Conservation (phyloP, 129 eudicot genomes). For the sunflower (Helianthus annuus) region HanXRQr2.0-SUNRISE NC_035445.2:49976469-49976968, state of each 20-base stretch:
- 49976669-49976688: conserved; percentile 63
- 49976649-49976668: conserved; percentile 59
- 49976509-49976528: conserved; percentile 44
- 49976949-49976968: conserved; percentile 66
- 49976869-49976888: conserved; percentile 68
- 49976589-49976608: conserved; percentile 42
- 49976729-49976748: conserved; percentile 62
- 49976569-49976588: conserved; percentile 41
- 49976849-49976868: conserved; percentile 75
- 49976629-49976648: conserved; percentile 45
- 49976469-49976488: conserved; percentile 77
- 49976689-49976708: conserved; percentile 34
- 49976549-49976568: conserved; percentile 36
- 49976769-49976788: conserved; percentile 68
- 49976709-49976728: conserved; percentile 38
- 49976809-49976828: conserved; percentile 59
- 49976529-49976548: conserved; percentile 26
- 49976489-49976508: conserved; percentile 60
- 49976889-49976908: conserved; percentile 61
- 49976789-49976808: conserved; percentile 71
- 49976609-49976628: conserved; percentile 69
- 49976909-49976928: conserved; percentile 78
- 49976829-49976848: conserved; percentile 70
- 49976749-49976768: conserved; percentile 55
- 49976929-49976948: conserved; percentile 64